Evolutionary conservation across 345 rosid genomes (phyloP).

Genomic region (Clausena lansium): DNA sequence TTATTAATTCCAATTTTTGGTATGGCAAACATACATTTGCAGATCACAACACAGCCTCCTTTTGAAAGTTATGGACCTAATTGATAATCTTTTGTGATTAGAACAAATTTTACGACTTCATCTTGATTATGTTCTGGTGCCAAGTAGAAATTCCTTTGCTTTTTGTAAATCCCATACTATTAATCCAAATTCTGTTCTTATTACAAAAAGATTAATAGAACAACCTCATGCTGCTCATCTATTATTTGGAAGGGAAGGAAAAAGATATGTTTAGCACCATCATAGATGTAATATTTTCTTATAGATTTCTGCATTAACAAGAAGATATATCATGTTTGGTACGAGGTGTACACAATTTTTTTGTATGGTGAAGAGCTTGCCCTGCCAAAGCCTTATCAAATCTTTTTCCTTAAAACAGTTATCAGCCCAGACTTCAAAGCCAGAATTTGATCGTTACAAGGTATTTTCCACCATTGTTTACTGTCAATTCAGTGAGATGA

Average conservation of each 20-base stretch:
- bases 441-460: constrained; percentile 44
- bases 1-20: neutral
- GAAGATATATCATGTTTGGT: neutral
- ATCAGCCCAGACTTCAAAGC: constrained; percentile 35
- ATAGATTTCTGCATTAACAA: neutral
- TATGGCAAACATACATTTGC: neutral
- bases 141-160: neutral
- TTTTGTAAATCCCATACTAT: no score
- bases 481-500: neutral
- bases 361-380: neutral
- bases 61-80: no score
- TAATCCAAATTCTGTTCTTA: neutral
- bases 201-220: neutral
- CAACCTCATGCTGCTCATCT: neutral
- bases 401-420: constrained; percentile 27
- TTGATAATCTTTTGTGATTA: no score
- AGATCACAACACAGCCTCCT: neutral
- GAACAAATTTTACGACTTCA: neutral
- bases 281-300: neutral
- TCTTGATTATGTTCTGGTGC: neutral
- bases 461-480: constrained; percentile 28
- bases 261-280: neutral
- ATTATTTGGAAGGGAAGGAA: neutral
- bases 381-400: neutral
- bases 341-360: neutral